These are phyloP conservation scores for Ampelocalamus luodianensis DNA, from an alignment of 176 grass and related monocot species.

Conservation along the genomic window DNA sequence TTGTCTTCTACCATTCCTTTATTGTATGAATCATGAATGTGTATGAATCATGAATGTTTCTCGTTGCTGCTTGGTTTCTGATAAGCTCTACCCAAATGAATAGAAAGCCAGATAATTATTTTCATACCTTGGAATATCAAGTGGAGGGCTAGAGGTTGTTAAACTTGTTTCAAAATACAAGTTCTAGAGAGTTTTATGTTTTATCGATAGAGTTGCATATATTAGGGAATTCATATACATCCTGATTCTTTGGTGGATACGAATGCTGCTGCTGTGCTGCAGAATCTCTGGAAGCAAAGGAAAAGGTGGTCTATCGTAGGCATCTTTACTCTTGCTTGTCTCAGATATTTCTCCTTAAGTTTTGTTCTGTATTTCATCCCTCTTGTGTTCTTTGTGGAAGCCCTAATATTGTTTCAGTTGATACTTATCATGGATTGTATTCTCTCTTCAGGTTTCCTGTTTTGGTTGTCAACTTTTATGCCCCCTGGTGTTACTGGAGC, in stretches of 20 bases:
- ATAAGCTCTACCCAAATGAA: constrained; percentile 23
- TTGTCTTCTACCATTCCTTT: constrained; percentile 3
- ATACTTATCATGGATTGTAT: constrained; percentile 10
- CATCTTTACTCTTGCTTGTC: constrained; percentile 27
- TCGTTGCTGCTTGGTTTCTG: constrained; percentile 5
- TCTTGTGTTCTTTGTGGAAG: not conserved
- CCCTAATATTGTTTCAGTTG: constrained; percentile 25
- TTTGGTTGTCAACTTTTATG: constrained; percentile 97
- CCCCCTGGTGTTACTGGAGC: constrained; percentile 99
- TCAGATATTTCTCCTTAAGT: not conserved
- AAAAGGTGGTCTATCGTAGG: constrained; percentile 10
- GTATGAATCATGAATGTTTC: constrained; percentile 11
- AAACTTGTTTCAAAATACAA: constrained; percentile 56
- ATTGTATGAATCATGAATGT: constrained; percentile 31
- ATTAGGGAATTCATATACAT: not conserved
- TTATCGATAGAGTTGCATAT: not conserved
- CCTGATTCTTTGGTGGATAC: too few relatives aligned
- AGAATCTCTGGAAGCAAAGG: too few relatives aligned
- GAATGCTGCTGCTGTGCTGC: too few relatives aligned
- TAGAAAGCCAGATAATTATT: not conserved
- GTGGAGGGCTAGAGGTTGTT: not conserved
- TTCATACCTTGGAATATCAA: constrained; percentile 9
- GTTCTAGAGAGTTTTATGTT: constrained; percentile 40
- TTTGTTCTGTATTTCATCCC: constrained; percentile 6
- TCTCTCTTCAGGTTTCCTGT: constrained; percentile 71